Evolutionary conservation across 148 eudicot species (phyloP).

Genomic region (Chenopodium formosanum): DNA sequence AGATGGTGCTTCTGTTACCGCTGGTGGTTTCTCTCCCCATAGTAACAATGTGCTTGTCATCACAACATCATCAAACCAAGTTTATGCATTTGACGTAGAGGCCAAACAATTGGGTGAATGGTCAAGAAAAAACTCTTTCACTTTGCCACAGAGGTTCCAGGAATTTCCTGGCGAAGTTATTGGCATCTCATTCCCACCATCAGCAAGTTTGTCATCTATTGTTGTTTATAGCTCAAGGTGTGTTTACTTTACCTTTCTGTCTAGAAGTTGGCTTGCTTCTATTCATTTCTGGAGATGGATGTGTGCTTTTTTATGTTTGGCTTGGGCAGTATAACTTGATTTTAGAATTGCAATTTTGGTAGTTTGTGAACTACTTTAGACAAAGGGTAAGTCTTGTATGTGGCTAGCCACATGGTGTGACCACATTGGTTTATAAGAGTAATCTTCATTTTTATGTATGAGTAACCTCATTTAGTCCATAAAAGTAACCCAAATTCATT

Average conservation of each 20-base stretch:
- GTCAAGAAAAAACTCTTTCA: constrained; percentile 62
- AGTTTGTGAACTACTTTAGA: not conserved
- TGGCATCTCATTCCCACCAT: constrained; percentile 86
- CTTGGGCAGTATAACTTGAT: not conserved
- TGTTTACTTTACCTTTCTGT: constrained; percentile 8
- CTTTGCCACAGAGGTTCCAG: constrained; percentile 66
- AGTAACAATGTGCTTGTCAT: constrained; percentile 73
- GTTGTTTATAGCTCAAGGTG: constrained; percentile 85
- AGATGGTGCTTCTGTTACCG: constrained; percentile 89
- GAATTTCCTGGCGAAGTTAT: constrained; percentile 96
- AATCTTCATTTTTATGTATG: too few species aligned
- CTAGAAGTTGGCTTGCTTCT: not conserved
- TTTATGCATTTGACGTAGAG: constrained; percentile 91
- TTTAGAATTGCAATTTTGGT: not conserved
- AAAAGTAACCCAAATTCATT: too few species aligned
- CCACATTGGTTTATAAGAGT: too few species aligned
- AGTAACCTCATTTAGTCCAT: too few species aligned
- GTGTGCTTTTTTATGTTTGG: not conserved
- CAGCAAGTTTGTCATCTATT: constrained; percentile 57
- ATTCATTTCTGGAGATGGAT: not conserved
- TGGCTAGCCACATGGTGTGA: too few species aligned
- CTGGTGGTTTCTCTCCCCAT: constrained; percentile 79
- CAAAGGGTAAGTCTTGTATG: not conserved
- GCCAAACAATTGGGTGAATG: constrained; percentile 83
- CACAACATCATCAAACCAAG: constrained; percentile 85